These are phyloP conservation scores for Plectranthus barbatus DNA, from an alignment of 257 asterid genomes.

Conservation along the genomic window DNA sequence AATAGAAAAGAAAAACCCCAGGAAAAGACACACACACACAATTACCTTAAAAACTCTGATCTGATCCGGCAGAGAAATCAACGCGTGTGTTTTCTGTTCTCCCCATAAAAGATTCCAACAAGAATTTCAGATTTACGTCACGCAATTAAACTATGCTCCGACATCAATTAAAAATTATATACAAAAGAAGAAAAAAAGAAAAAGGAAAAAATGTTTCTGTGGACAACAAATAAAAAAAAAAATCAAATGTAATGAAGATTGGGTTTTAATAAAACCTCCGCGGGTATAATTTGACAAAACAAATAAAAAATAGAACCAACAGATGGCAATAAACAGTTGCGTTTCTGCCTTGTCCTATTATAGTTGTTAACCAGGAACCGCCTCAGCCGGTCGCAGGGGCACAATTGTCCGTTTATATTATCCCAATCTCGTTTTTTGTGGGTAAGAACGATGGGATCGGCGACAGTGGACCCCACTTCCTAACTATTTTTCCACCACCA, in stretches of 20 bases:
- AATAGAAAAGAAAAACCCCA: background rate
- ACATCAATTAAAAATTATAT: background rate
- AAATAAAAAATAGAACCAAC: constrained; percentile 16
- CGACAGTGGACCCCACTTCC: background rate
- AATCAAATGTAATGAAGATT: background rate
- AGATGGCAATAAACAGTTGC: constrained; percentile 5
- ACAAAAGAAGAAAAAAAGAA: background rate
- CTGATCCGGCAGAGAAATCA: constrained; percentile 13
- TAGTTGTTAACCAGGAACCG: constrained; percentile 30
- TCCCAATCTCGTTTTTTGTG: constrained; percentile 14
- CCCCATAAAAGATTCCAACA: constrained; percentile 10
- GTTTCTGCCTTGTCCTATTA: background rate
- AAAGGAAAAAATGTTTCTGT: background rate
- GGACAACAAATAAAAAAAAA: background rate
- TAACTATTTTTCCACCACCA: constrained; percentile 7
- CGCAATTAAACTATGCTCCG: constrained; percentile 19
- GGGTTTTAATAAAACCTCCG: constrained; percentile 25
- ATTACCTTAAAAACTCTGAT: constrained; percentile 17
- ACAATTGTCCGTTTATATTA: constrained; percentile 14
- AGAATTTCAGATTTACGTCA: constrained; percentile 23
- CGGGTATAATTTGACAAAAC: too few relatives aligned
- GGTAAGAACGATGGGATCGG: constrained; percentile 19
- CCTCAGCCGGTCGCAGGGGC: constrained; percentile 17
- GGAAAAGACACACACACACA: background rate
- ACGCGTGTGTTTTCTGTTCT: background rate